phyloP scores from a whole-genome alignment of 306 rosid species.

The Macrotyloma uniflorum region DNA sequence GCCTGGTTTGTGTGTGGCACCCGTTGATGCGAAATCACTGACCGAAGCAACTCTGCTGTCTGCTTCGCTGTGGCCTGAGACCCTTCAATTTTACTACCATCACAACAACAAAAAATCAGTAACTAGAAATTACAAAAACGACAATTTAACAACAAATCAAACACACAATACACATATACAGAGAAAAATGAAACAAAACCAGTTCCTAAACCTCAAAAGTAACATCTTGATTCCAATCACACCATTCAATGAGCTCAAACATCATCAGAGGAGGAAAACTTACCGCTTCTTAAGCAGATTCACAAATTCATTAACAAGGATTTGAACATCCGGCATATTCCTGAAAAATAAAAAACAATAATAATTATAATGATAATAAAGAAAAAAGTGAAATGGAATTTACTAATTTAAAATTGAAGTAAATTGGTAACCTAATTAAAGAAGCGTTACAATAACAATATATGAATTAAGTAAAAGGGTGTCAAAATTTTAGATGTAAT shows the following conservation, averaged over 20 bases:
- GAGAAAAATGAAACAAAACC: background rate
- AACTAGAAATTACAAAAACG: background rate
- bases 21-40: conserved; percentile 85
- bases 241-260: conserved; percentile 23
- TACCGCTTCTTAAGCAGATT: conserved; percentile 82
- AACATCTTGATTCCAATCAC: conserved; percentile 9
- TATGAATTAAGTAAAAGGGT: background rate
- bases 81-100: conserved; percentile 89
- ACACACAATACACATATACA: background rate
- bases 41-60: conserved; percentile 82
- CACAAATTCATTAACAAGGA: conserved; percentile 74
- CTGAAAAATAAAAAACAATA: conserved; percentile 30
- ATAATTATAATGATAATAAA: background rate
- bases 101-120: conserved; percentile 9
- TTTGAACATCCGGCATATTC: conserved; percentile 90
- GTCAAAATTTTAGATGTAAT: background rate
- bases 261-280: conserved; percentile 13
- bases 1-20: conserved; percentile 86
- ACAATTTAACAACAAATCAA: background rate
- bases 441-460: background rate
- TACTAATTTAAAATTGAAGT: background rate
- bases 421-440: conserved; percentile 23
- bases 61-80: conserved; percentile 87
- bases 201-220: conserved; percentile 5
- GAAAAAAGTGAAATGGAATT: background rate